Base-by-base conservation (phyloP, 2,329 filamentous ascomycete genomes). In the Ophiostoma quercus region DNA sequence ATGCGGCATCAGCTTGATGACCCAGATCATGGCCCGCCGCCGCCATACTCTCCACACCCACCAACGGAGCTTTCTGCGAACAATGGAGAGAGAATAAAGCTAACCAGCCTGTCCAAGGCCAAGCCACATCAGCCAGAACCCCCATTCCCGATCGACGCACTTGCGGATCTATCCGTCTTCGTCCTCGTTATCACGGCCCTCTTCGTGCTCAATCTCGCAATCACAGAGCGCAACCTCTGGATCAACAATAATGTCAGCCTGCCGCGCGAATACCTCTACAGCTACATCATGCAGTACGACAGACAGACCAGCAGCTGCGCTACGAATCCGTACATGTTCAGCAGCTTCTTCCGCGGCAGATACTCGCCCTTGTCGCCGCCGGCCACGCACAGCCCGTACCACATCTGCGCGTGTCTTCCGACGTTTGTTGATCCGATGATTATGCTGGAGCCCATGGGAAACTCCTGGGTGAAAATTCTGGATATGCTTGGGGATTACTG, bases 221-320 rank as follows among this genome's bases (percentile, higher is more conserved):
- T 70, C 4, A 3, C 1, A 11, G 72, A 73, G 63, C 71, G 72
- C 47, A 12, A 22, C 12, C 19, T 72, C 34, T 73, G 72, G 72
- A 62, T 72, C 29, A 70, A 73, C 69, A 51, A 66, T 66, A 72
- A 72, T 65, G 70, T 66, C 67, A 69, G 67, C 32, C 32, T 34
- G 1, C 67, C 71, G 8, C 68, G 66, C 37, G n/a, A 57, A 8
- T 71, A 71, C 22, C 14, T 72, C 37, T 68, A 72, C 67, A 19
- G n/a, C n/a, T 66, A 68, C 54, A n/a, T 71, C 34, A n/a, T 62
- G 43, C 67, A 66, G 62, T 68, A 67, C 41, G 32, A 67, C 11
- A 32, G n/a, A 2, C 68, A 67, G 12, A 66, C 67, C 16, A 43
- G 25, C 66, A 66, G 43, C 47, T 70, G 71, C 67, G 3, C 22